Base-by-base conservation (phyloP, 129 eudicot species). In the Escallonia rubra region DNA sequence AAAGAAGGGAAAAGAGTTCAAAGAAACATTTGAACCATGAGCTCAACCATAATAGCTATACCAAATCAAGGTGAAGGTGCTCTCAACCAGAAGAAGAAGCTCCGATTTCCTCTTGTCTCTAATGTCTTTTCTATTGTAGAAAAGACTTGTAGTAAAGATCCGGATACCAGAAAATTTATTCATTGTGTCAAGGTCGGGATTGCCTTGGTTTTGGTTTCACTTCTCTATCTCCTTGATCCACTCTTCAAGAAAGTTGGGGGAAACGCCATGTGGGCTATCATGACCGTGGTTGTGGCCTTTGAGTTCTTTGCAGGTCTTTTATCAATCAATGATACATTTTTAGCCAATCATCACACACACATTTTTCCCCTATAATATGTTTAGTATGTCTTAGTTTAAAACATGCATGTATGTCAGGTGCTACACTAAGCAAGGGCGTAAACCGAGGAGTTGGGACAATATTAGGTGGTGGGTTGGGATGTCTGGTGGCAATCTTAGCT, bases 221-320 rank as follows among this genome's bases (percentile, higher is more conserved):
- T 90, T 72, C 78, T 90, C 43, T 90, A 86, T 43, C 71, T 90
- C 59, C 76, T 90, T 2, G 87, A 90, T 73, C 85, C 94, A 7
- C 77, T 90, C 51, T 90, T 86, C 62, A 69, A 83, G 45, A 82
- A 90, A 81, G 88, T 90, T 40, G 94, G 96, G 3, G 90, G 86
- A 69, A 90, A 86, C 79, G 86, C 88, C 72, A 90, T 90, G 94
- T 90, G 96, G 96, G 96, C 96, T 77, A 83, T 90, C 78, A 90
- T 90, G 94, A 90, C 94, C 5, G 94, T 90, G 8, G 96, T 90
- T 43, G 96, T 90, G 61, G 78, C 86, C 67, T 90, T 90, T 65
- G 96, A 90, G 80, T 86, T 90, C 79, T 81, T 34, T 12, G 96
- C 96, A 81, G 94, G 94, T 89, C 65, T 51, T 70, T 75, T 51